A percentile compares a stretch with the other conserved stretches of the same genome.
Conservation (phyloP, 768 basidiomycete species). For the Russula sp. region DNA sequence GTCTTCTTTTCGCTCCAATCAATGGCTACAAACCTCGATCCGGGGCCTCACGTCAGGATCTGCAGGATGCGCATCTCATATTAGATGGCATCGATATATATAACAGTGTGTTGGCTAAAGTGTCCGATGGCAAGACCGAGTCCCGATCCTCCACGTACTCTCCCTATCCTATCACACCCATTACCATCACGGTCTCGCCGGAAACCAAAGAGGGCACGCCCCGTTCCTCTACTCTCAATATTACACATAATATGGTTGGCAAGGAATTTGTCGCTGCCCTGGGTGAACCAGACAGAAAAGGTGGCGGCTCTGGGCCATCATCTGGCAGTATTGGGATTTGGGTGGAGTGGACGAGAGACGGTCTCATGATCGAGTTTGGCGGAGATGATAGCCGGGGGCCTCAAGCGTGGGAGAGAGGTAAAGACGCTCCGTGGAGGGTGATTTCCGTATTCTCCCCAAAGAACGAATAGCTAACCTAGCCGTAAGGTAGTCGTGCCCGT, state of each 20-base stretch:
- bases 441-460: constrained; percentile 52
- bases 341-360: constrained; percentile 85
- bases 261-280: constrained; percentile 68
- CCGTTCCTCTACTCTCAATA: constrained; percentile 38
- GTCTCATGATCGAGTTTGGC: constrained; percentile 83
- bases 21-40: constrained; percentile 55
- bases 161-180: constrained; percentile 50
- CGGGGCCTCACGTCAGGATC: constrained; percentile 40
- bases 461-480: not conserved
- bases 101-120: constrained; percentile 43
- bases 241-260: constrained; percentile 54
- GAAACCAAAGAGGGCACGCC: constrained; percentile 24
- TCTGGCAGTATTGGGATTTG: constrained; percentile 85
- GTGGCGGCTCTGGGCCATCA: constrained; percentile 81
- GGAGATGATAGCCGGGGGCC: constrained; percentile 72
- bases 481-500: too few relatives aligned
- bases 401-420: constrained; percentile 83
- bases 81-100: constrained; percentile 81
- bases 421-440: constrained; percentile 73
- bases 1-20: constrained; percentile 66
- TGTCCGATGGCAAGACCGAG: constrained; percentile 27
- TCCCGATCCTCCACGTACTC: constrained; percentile 47
- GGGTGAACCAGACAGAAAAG: constrained; percentile 88
- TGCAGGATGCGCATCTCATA: constrained; percentile 45
- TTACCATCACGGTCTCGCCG: constrained; percentile 39